Evolutionary conservation across 1,139 yeast genomes (phyloP), one percentile per base, ranked within the genome.

Genomic region (Pichia sp.): DNA sequence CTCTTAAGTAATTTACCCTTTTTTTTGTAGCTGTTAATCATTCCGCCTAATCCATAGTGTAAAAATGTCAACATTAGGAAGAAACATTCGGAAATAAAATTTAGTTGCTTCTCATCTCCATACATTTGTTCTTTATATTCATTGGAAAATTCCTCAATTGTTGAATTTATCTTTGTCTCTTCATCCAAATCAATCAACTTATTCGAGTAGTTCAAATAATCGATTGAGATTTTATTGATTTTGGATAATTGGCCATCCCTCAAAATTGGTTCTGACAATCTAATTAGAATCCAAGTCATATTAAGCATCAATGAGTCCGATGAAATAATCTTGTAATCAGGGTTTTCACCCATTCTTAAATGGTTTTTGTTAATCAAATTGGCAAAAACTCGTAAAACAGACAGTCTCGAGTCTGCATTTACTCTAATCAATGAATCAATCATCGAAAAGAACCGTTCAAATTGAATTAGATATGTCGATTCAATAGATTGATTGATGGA

Each of bases 41-140:
- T 66, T 42, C 97, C 97, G 33, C 95, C 95, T 38, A 87, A 67
- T 39, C 97, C 99, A 63, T 85, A 94, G 54, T 92, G 90, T 46
- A 87, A 66, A 60, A 83, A 88, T 0, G 95, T 79, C 43, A 84
- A 68, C 8, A 94, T 79, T 48, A 92, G 64, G 59, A 74, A 92
- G 64, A 88, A 94, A 56, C 95, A 83, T 55, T 90, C 92, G 4
- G 95, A 81, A 23, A 94, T 84, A 60, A 92, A 92, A 56, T 92
- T 92, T 33, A 59, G 40, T 27, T 86, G 68, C 33, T 64, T 40
- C 7, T 38, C 40, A 7, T 41, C 45, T 11, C 39, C 44, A 37
- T 49, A 51, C 32, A 44, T 31, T 39, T 49, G 45, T 36, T 51
- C 51, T 4, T 60, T 48, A 54, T 73, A 77, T 56, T 73, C 80